Evolutionary conservation across 495 filamentous ascomycete species (phyloP), one percentile per base, ranked within the genome.

Genomic region (Aspergillus egyptiacus): DNA sequence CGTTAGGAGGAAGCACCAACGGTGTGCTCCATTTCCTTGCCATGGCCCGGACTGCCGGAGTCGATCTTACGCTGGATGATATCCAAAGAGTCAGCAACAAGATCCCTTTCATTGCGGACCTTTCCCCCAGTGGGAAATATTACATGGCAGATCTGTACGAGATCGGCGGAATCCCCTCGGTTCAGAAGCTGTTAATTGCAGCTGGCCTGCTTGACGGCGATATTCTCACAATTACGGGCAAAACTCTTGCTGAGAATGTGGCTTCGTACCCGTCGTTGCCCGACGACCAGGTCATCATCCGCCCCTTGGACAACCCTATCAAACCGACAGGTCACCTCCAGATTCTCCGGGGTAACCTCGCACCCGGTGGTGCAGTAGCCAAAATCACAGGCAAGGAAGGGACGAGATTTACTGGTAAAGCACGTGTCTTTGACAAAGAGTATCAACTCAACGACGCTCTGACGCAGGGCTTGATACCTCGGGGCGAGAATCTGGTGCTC

Each of bases 321-420:
- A 96, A 96, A 66, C 38, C 71, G 2, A 87, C 84, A 8, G 93
- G 93, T 32, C 93, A 98, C 63, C 72, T 98, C 38, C 89, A 93
- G 60, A 86, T 98, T 39, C 77, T 98, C 8, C 78, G 78, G 39
- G 93, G 93, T 30, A 96, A 96, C 67, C 79, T 98, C 30, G 86
- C 91, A 2, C 93, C 93, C 1, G 86, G 85, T 27, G 93, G 93
- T 27, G 85, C 93, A 7, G 93, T 98, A 2, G 91, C 93, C 51
- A 98, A 98, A 72, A 98, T 98, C 64, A 98, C 93, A 0, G 93
- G 93, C 15, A 96, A 96, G 64, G 93, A 98, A 67, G 93, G 93
- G 5, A 72, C 84, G 11, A 65, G 66, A 6, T 98, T 98, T 67
- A 84, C 77, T 0, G 93, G 93, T 39, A 81, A 81, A 47, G 93